phyloP scores from a whole-genome alignment of 495 filamentous ascomycete species.

The Penicillium tannophilum region DNA sequence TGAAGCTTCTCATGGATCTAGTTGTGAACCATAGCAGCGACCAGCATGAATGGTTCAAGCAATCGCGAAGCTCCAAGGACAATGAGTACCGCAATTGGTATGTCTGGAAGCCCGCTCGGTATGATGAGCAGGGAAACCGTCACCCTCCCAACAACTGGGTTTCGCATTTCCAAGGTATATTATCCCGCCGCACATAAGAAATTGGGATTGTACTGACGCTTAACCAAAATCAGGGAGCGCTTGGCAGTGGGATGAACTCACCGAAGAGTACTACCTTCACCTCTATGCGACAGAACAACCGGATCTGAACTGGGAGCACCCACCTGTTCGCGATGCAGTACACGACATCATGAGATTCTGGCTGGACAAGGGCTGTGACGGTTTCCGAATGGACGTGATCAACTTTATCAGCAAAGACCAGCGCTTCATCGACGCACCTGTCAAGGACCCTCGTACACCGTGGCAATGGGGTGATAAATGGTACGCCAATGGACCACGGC shows the following conservation, averaged over 20 bases:
- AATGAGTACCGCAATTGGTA: slow-evolving; percentile 70
- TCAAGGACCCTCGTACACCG: slow-evolving; percentile 48
- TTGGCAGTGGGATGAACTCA: slow-evolving; percentile 67
- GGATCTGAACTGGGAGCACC: slow-evolving; percentile 76
- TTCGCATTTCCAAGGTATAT: slow-evolving; percentile 56
- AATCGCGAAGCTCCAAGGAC: slow-evolving; percentile 61
- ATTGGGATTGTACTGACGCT: not conserved
- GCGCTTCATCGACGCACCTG: slow-evolving; percentile 61
- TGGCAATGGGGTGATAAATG: slow-evolving; percentile 59
- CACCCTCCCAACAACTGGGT: slow-evolving; percentile 74
- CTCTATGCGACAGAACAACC: slow-evolving; percentile 67
- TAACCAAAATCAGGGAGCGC: slow-evolving; percentile 43
- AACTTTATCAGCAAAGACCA: slow-evolving; percentile 68
- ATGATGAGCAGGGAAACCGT: slow-evolving; percentile 58
- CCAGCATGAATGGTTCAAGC: slow-evolving; percentile 74
- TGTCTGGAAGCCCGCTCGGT: slow-evolving; percentile 66
- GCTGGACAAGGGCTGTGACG: slow-evolving; percentile 67
- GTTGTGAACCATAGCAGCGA: slow-evolving; percentile 83
- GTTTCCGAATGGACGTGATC: slow-evolving; percentile 70
- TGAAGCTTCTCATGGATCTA: slow-evolving; percentile 74
- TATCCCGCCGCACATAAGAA: not conserved
- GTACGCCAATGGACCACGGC: slow-evolving; percentile 65
- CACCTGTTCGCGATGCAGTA: slow-evolving; percentile 61
- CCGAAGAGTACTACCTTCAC: slow-evolving; percentile 71
- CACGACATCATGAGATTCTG: slow-evolving; percentile 72